A percentile compares a stretch with the other conserved stretches of the same genome.
Evolutionary conservation across 2,329 filamentous ascomycete species (phyloP).

Genomic region (Arthrobotrys musiformis): DNA sequence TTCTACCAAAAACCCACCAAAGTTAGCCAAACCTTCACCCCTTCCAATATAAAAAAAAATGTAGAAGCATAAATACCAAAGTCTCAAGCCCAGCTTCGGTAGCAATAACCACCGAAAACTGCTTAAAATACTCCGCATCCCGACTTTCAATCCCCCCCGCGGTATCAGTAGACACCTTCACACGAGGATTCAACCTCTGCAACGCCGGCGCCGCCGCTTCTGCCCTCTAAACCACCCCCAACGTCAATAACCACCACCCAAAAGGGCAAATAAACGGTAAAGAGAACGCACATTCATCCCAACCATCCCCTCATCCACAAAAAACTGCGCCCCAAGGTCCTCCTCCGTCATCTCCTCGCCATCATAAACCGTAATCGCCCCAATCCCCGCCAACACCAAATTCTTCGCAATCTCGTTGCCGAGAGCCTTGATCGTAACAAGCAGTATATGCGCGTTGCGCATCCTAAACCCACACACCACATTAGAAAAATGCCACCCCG

Average conservation of each 20-base stretch:
- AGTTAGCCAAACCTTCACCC: background rate
- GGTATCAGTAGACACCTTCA: slow-evolving; percentile 77
- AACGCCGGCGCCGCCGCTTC: slow-evolving; percentile 81
- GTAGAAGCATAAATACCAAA: slow-evolving; percentile 64
- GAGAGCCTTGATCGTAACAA: slow-evolving; percentile 86
- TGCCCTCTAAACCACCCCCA: slow-evolving; percentile 71
- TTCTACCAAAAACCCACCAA: slow-evolving; percentile 59
- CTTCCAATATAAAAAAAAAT: slow-evolving; percentile 13
- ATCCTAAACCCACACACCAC: slow-evolving; percentile 68
- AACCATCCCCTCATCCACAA: slow-evolving; percentile 77
- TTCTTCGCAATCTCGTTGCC: slow-evolving; percentile 98
- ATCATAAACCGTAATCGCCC: slow-evolving; percentile 88
- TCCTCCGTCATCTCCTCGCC: slow-evolving; percentile 77
- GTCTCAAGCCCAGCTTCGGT: slow-evolving; percentile 83
- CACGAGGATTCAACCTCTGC: slow-evolving; percentile 87
- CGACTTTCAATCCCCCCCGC: slow-evolving; percentile 73
- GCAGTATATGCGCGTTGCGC: slow-evolving; percentile 85
- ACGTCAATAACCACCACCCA: slow-evolving; percentile 4
- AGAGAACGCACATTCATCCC: slow-evolving; percentile 74
- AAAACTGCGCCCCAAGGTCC: slow-evolving; percentile 85
- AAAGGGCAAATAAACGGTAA: background rate
- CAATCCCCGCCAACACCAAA: slow-evolving; percentile 90
- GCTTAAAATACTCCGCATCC: slow-evolving; percentile 77
- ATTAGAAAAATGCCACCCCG: background rate
- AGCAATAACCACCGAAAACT: slow-evolving; percentile 87